Evolutionary conservation across 192 early-diverging fungal species (phyloP), one percentile per base, ranked within the genome.

Genomic region (Diversispora epigaea): DNA sequence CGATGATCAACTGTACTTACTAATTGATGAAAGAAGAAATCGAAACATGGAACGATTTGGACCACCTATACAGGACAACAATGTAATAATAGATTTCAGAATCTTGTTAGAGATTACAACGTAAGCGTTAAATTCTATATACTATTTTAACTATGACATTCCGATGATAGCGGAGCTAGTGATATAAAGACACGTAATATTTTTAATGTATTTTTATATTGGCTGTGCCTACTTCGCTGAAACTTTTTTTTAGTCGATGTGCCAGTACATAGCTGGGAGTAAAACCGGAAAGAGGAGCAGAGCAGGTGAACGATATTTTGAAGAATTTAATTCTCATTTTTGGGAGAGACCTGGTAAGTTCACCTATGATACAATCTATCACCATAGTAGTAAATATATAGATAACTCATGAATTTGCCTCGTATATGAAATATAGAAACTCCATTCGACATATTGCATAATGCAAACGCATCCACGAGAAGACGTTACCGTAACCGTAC

Each of bases 181-280:
- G 43, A 6, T 44, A 14, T 44, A 9, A 40, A 41, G 39, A 41
- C 39, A 6, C 40, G 11, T 66, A 66, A 66, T 17, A n/a, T 21
- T 22, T 66, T 66, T 22, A 0, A 8, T 22, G 21, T 44, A n/a
- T n/a, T n/a, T n/a, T n/a, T n/a, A n/a, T n/a, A n/a, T n/a, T n/a
- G n/a, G n/a, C n/a, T n/a, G n/a, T n/a, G n/a, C n/a, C n/a, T n/a
- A n/a, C n/a, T n/a, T n/a, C n/a, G n/a, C n/a, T n/a, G n/a, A n/a
- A n/a, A n/a, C n/a, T 44, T 12, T 12, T 17, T 21, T 2, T 66
- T 66, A 66, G 64, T 66, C 19, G 64, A 44, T 66, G 41, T 66
- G 64, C 15, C 43, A 66, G 14, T 66, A 66, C 44, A 66, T 66
- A 11, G 64, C 64, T n/a, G 41, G 64, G 14, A 66, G 44, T 44